Evolutionary conservation across 768 basidiomycete genomes (phyloP).

Genomic region (Daedaleopsis nitida): DNA sequence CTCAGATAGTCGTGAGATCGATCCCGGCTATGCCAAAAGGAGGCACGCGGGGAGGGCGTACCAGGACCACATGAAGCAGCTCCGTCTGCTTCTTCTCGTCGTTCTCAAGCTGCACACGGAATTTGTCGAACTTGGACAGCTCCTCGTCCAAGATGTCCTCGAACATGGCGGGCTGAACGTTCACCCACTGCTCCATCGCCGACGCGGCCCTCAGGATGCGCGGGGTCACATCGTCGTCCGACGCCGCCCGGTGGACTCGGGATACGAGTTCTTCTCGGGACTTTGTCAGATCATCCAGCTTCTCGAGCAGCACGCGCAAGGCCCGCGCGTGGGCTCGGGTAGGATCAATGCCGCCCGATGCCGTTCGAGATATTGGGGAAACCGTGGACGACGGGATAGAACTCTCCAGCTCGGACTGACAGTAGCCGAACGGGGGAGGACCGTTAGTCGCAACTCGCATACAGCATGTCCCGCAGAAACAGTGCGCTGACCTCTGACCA

Average conservation of each 20-base stretch:
- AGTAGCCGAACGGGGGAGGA: background rate
- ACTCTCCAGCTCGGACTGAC: slow-evolving; percentile 64
- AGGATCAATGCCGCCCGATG: background rate
- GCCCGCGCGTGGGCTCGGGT: slow-evolving; percentile 69
- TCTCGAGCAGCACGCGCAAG: slow-evolving; percentile 74
- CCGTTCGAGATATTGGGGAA: slow-evolving; percentile 6
- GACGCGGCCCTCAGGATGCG: slow-evolving; percentile 67
- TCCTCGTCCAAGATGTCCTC: slow-evolving; percentile 81
- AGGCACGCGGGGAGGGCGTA: slow-evolving; percentile 32
- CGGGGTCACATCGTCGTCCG: slow-evolving; percentile 72
- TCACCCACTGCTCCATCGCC: slow-evolving; percentile 63
- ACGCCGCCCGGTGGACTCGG: slow-evolving; percentile 61
- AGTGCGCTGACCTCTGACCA: slow-evolving; percentile 54
- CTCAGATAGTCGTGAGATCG: background rate
- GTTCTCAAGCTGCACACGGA: slow-evolving; percentile 54
- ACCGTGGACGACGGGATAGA: slow-evolving; percentile 69
- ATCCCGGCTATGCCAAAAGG: background rate
- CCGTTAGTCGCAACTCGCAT: background rate
- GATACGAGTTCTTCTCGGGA: slow-evolving; percentile 62
- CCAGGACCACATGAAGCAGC: slow-evolving; percentile 70
- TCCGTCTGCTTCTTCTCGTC: slow-evolving; percentile 62
- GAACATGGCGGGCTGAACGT: slow-evolving; percentile 85
- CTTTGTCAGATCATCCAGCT: slow-evolving; percentile 70
- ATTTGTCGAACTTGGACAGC: slow-evolving; percentile 79
- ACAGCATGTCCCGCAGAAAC: background rate